These are phyloP conservation scores for Phalaenopsis aphrodite DNA, from an alignment of 106 monocot species.

Conservation along the genomic window DNA sequence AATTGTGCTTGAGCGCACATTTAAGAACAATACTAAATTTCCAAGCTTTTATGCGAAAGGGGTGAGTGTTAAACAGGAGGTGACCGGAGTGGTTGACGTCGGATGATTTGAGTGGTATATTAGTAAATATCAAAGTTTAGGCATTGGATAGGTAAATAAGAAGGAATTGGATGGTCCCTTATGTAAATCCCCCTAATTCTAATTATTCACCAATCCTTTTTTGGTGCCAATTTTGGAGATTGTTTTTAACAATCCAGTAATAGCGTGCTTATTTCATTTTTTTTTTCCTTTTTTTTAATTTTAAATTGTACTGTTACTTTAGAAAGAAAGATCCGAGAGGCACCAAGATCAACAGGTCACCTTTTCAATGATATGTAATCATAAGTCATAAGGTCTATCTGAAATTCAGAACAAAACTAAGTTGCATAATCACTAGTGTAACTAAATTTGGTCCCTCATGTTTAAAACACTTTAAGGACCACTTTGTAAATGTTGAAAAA, in stretches of 20 bases:
- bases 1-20: no score
- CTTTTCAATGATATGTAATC: not conserved
- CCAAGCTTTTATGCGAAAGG: no score
- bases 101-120: no score
- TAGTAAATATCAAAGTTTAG: no score
- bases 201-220: not conserved
- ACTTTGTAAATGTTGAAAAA: not conserved
- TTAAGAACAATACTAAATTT: no score
- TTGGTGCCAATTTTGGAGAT: not conserved
- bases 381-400: not conserved
- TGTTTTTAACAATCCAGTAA: not conserved
- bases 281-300: not conserved
- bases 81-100: no score
- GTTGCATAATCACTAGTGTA: not conserved
- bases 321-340: not conserved
- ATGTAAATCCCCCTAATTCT: no score
- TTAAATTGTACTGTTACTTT: not conserved
- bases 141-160: no score
- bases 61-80: no score
- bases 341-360: not conserved
- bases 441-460: not conserved
- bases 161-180: no score
- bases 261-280: not conserved
- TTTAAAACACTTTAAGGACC: not conserved
- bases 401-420: not conserved